phyloP scores from a whole-genome alignment of 371 early-diverging fungal species.

The Apophysomyces variabilis region DNA sequence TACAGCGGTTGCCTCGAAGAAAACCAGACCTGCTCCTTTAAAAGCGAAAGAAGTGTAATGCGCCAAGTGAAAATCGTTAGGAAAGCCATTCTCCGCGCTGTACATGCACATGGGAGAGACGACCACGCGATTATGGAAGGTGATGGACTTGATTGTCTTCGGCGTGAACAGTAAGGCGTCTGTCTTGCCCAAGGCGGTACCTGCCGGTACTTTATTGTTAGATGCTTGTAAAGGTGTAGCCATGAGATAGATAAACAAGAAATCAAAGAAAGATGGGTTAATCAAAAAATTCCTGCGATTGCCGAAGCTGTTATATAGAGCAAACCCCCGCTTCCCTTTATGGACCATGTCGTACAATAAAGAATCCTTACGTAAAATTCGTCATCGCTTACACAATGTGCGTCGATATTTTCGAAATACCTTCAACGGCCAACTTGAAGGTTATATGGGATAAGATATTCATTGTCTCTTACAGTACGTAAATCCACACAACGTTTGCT shows the following conservation, averaged over 20 bases:
- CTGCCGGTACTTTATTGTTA: slow-evolving; percentile 19
- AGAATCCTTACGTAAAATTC: too few species aligned
- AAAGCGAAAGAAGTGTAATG: slow-evolving; percentile 75
- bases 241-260: background rate
- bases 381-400: too few species aligned
- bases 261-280: too few species aligned
- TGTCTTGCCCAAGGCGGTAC: slow-evolving; percentile 16
- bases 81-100: slow-evolving; percentile 23
- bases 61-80: slow-evolving; percentile 45
- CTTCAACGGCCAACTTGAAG: too few species aligned
- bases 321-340: too few species aligned
- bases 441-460: too few species aligned
- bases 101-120: slow-evolving; percentile 82
- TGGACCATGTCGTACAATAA: too few species aligned
- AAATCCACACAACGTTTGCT: too few species aligned
- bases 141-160: slow-evolving; percentile 56
- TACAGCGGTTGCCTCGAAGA: slow-evolving; percentile 85
- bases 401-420: too few species aligned
- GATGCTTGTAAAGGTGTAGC: background rate
- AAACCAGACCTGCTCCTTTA: slow-evolving; percentile 74
- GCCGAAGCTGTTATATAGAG: too few species aligned
- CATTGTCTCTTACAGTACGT: too few species aligned
- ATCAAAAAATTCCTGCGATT: too few species aligned
- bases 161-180: slow-evolving; percentile 65
- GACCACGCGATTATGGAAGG: slow-evolving; percentile 73